These are phyloP conservation scores for Xylaria polymorpha DNA, from an alignment of 2,329 filamentous ascomycete species.

Conservation along the genomic window DNA sequence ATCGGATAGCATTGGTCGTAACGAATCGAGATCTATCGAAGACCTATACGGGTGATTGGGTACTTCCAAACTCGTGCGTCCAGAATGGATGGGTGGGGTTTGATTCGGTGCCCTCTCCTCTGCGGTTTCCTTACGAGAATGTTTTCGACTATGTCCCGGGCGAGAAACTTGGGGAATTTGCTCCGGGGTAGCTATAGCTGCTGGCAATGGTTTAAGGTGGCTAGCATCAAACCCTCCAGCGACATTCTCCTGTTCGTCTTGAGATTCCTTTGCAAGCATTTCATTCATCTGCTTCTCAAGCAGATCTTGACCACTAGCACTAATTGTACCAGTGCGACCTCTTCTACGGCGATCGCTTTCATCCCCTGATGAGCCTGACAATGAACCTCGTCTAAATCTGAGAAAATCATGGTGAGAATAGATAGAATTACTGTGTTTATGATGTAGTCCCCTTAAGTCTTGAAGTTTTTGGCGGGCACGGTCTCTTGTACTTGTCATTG, in stretches of 20 bases:
- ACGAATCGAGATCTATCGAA: constrained; percentile 60
- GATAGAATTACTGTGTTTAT: constrained; percentile 63
- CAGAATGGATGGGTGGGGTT: constrained; percentile 49
- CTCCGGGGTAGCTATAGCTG: constrained; percentile 49
- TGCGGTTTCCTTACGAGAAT: constrained; percentile 41
- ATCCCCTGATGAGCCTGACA: constrained; percentile 71
- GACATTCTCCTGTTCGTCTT: constrained; percentile 54
- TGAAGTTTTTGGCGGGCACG: constrained; percentile 71
- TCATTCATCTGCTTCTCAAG: constrained; percentile 72
- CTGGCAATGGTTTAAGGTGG: constrained; percentile 50
- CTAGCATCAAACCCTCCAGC: constrained; percentile 49
- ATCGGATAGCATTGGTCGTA: constrained; percentile 64
- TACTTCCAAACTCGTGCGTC: constrained; percentile 62
- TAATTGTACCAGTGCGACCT: constrained; percentile 60
- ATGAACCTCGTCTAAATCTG: constrained; percentile 63
- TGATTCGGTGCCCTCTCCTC: constrained; percentile 43
- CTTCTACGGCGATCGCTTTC: constrained; percentile 61
- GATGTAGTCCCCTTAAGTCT: constrained; percentile 65
- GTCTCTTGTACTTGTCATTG: constrained; percentile 66
- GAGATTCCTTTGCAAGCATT: constrained; percentile 66
- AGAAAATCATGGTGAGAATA: constrained; percentile 65
- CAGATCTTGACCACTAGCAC: constrained; percentile 63
- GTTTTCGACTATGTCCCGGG: constrained; percentile 35
- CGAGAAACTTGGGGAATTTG: constrained; percentile 32
- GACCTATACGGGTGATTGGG: constrained; percentile 53